A percentile compares a stretch with the other conserved stretches of the same genome.
Conservation (phyloP, 2,329 filamentous ascomycete genomes). For the Xylaria sp. region DNA sequence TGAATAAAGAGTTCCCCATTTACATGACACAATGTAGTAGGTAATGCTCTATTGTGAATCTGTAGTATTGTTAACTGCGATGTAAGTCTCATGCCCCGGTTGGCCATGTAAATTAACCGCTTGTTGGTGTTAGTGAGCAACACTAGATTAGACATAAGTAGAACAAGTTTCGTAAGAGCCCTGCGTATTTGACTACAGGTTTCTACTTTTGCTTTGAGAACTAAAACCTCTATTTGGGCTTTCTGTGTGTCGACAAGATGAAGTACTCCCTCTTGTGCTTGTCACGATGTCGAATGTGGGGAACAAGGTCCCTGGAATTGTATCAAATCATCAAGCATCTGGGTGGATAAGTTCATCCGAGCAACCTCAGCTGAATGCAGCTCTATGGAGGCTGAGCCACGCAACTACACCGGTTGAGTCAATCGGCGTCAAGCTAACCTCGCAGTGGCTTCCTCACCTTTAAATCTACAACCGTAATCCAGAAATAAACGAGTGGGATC, state of each 20-base stretch:
- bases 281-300: no score
- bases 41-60: not conserved
- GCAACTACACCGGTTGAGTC: not conserved
- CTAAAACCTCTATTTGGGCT: no score
- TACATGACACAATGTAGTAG: not conserved
- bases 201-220: not conserved
- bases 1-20: not conserved
- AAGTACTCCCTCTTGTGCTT: no score
- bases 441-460: not conserved
- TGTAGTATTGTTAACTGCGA: not conserved
- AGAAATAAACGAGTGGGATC: not conserved
- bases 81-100: not conserved
- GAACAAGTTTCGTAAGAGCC: not conserved
- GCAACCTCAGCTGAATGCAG: not conserved
- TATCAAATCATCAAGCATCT: not conserved
- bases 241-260: no score
- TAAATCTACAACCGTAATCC: not conserved
- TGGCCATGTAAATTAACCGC: not conserved
- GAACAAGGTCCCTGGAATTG: no score
- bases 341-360: no score
- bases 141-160: not conserved
- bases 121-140: not conserved
- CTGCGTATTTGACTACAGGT: not conserved
- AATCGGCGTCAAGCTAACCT: constrained; percentile 3
- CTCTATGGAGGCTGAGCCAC: not conserved